Percentiles rank a stretch among this genome's conserved stretches.
These are phyloP conservation scores for Sordariomycetes sp. DNA, from an alignment of 2,329 filamentous ascomycete genomes.

Conservation along the genomic window DNA sequence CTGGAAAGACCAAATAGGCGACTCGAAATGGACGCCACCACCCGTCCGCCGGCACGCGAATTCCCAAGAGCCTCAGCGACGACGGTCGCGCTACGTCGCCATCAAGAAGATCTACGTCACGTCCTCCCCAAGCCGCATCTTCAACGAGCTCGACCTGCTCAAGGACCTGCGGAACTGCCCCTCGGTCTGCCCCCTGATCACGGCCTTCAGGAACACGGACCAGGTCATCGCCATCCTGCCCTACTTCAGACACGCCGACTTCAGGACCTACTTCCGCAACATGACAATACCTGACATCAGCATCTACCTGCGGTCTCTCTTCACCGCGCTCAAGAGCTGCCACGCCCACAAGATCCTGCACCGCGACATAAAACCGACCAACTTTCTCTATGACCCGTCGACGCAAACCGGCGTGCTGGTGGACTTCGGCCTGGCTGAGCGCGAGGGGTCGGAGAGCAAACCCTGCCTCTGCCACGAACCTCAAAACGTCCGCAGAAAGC, in stretches of 20 bases:
- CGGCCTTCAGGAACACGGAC: constrained; percentile 88
- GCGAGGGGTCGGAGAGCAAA: constrained; percentile 66
- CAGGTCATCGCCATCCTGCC: constrained; percentile 92
- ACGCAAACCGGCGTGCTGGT: constrained; percentile 81
- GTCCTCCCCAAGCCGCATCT: constrained; percentile 83
- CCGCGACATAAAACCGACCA: constrained; percentile 94
- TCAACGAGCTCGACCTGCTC: constrained; percentile 92
- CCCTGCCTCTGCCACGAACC: constrained; percentile 74
- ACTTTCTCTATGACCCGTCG: constrained; percentile 85
- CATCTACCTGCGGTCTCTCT: constrained; percentile 81
- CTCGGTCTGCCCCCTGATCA: constrained; percentile 90
- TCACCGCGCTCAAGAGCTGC: constrained; percentile 75
- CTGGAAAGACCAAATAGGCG: constrained; percentile 70
- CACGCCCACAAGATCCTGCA: constrained; percentile 82
- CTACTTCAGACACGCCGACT: constrained; percentile 93
- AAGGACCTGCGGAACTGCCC: constrained; percentile 75
- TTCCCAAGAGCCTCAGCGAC: constrained; percentile 18
- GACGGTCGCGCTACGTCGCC: constrained; percentile 68
- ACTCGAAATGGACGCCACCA: constrained; percentile 61
- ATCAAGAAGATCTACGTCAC: constrained; percentile 99
- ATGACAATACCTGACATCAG: constrained; percentile 82
- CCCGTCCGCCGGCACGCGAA: constrained; percentile 44
- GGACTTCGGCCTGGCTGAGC: constrained; percentile 96
- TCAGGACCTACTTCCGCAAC: constrained; percentile 86
- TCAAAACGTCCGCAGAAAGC: constrained; percentile 50